Evolutionary conservation across 345 rosid species (phyloP).

Genomic region (Bruguiera gymnorhiza): DNA sequence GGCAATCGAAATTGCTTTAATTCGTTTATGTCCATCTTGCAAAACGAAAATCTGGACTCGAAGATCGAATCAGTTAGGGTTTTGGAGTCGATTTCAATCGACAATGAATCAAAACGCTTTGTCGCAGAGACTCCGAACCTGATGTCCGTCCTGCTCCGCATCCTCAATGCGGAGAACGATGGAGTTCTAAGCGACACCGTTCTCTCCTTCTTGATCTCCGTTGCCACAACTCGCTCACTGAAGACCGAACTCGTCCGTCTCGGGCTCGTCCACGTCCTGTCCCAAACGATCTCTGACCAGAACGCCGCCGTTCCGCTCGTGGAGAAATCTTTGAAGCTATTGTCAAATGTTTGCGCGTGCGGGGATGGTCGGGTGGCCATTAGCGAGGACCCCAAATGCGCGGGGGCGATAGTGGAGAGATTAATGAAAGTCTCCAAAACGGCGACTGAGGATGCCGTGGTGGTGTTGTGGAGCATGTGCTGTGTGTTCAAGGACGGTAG

Average conservation of each 20-base stretch:
- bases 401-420: slow-evolving; percentile 12
- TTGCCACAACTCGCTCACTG: slow-evolving; percentile 3
- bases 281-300: slow-evolving; percentile 1
- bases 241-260: slow-evolving; percentile 17
- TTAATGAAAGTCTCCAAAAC: slow-evolving; percentile 24
- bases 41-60: slow-evolving; percentile 8
- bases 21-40: slow-evolving; percentile 5
- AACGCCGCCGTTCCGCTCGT: slow-evolving; percentile 5
- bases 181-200: slow-evolving; percentile 11
- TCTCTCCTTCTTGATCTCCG: slow-evolving; percentile 10
- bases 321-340: slow-evolving; percentile 22
- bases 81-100: slow-evolving; percentile 17
- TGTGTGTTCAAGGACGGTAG: slow-evolving; percentile 16
- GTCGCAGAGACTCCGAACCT: slow-evolving; percentile 13
- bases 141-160: background rate
- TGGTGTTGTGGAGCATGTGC: slow-evolving; percentile 25
- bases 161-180: slow-evolving; percentile 1
- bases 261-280: slow-evolving; percentile 9
- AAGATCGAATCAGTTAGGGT: slow-evolving; percentile 7
- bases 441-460: slow-evolving; percentile 28
- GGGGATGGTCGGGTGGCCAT: slow-evolving; percentile 20
- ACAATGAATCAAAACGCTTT: slow-evolving; percentile 14
- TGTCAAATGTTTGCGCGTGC: slow-evolving; percentile 7
- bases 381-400: slow-evolving; percentile 21
- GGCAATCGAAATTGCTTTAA: background rate